A percentile compares a stretch with the other conserved stretches of the same genome.
These are phyloP conservation scores for Fusarium graminum DNA, from an alignment of 2,329 filamentous ascomycete genomes.

Conservation along the genomic window DNA sequence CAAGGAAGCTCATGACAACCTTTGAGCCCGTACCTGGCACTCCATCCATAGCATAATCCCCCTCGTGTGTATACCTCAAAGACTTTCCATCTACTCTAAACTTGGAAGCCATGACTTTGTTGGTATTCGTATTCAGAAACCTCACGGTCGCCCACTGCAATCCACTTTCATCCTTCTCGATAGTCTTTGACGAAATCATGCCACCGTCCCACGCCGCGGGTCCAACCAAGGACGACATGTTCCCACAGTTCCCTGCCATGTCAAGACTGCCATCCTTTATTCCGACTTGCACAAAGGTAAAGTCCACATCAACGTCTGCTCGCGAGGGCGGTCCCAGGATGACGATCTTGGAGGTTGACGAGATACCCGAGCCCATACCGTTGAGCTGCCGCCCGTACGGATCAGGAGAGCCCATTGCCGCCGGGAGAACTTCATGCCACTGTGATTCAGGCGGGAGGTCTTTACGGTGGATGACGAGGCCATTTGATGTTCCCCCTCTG, in stretches of 20 bases:
- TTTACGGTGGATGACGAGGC: constrained; percentile 63
- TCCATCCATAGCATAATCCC: constrained; percentile 73
- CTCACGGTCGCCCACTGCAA: constrained; percentile 62
- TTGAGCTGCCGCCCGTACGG: constrained; percentile 77
- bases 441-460: constrained; percentile 54
- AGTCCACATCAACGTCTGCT: constrained; percentile 71
- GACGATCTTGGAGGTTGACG: constrained; percentile 78
- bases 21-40: constrained; percentile 69
- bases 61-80: constrained; percentile 52
- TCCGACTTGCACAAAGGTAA: constrained; percentile 78
- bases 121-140: constrained; percentile 79
- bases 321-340: constrained; percentile 68
- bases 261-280: constrained; percentile 72
- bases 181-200: constrained; percentile 37
- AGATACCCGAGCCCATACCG: constrained; percentile 77
- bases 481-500: constrained; percentile 77
- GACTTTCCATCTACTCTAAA: constrained; percentile 64
- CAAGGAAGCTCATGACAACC: constrained; percentile 71
- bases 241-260: constrained; percentile 79
- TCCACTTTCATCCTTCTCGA: constrained; percentile 43
- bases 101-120: constrained; percentile 70
- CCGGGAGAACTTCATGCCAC: constrained; percentile 66
- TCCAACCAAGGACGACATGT: constrained; percentile 76
- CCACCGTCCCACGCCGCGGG: constrained; percentile 59
- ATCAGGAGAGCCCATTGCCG: constrained; percentile 75